phyloP scores from a whole-genome alignment of 352 stramenopile genomes.

The Pythium biforme region DNA sequence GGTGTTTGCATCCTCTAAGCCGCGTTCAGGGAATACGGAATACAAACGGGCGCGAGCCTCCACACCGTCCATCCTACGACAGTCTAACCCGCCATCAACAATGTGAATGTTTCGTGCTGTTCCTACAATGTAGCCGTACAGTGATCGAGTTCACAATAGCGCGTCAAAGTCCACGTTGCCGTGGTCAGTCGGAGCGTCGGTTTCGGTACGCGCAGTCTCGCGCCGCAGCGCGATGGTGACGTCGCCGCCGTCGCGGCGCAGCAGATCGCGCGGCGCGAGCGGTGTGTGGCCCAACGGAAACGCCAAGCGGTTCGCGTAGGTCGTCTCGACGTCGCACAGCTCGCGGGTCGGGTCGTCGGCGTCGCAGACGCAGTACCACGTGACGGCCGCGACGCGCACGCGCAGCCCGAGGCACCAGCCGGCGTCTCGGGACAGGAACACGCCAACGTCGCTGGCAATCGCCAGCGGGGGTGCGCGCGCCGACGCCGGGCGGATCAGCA shows the following conservation, averaged over 20 bases:
- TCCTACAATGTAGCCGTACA: no score
- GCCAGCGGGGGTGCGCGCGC: conserved; percentile 56
- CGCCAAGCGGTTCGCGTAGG: conserved; percentile 59
- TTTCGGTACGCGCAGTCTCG: conserved; percentile 5
- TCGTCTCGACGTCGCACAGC: conserved; percentile 52
- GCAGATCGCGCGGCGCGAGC: conserved; percentile 43
- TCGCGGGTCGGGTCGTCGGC: conserved; percentile 60
- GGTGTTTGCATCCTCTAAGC: conserved; percentile 74
- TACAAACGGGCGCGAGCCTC: neutral
- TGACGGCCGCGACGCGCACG: conserved; percentile 47
- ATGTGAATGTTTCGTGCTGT: conserved; percentile 5
- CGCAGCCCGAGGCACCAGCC: conserved; percentile 66
- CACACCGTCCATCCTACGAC: neutral
- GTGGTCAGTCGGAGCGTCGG: no score
- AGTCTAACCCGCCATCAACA: no score
- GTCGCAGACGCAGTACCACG: conserved; percentile 74
- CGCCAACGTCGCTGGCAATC: conserved; percentile 57
- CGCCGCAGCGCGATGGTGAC: conserved; percentile 41
- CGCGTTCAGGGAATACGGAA: neutral
- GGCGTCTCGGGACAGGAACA: conserved; percentile 28
- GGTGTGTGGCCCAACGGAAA: conserved; percentile 57
- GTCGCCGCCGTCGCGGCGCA: conserved; percentile 45
- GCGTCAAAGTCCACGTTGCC: conserved; percentile 20
- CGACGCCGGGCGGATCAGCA: conserved; percentile 66
- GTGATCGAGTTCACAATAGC: conserved; percentile 15